Conservation (phyloP, 2,329 filamentous ascomycete genomes). For the Colletotrichum musae region DNA sequence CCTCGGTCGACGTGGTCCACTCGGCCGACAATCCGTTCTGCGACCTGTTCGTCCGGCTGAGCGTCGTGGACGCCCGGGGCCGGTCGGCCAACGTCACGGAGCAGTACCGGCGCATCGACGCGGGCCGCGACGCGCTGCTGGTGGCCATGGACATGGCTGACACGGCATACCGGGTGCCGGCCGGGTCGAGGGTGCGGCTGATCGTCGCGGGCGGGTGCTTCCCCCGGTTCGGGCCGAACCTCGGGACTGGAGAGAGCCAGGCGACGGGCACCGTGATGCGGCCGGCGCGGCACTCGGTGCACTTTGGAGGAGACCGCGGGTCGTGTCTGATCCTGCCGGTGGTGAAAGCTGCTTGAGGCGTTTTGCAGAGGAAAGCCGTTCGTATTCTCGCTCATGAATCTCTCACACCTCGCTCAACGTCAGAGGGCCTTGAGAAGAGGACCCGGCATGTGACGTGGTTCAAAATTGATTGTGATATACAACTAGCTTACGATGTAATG, state of each 20-base stretch:
- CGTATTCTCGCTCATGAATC: too few relatives aligned
- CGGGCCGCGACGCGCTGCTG: neutral
- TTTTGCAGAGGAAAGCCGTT: neutral
- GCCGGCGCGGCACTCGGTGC: conserved; percentile 37
- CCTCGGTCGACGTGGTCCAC: conserved; percentile 44
- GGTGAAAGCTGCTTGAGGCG: neutral
- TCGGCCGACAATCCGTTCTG: conserved; percentile 44
- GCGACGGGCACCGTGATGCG: conserved; percentile 37
- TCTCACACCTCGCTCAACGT: too few relatives aligned
- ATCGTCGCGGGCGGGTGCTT: conserved; percentile 45
- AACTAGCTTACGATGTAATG: too few relatives aligned
- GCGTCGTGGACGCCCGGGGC: conserved; percentile 44
- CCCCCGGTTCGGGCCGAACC: conserved; percentile 41
- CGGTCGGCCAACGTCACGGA: conserved; percentile 45
- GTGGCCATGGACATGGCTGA: conserved; percentile 35
- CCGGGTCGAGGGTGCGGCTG: conserved; percentile 44
- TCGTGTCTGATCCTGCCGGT: conserved; percentile 18
- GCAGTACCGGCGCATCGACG: conserved; percentile 42
- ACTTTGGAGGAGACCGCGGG: conserved; percentile 9
- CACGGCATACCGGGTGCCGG: conserved; percentile 44
- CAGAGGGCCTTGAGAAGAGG: too few relatives aligned
- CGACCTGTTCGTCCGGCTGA: conserved; percentile 46
- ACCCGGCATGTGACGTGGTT: too few relatives aligned
- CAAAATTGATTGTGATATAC: too few relatives aligned
- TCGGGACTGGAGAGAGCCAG: conserved; percentile 43